Base-by-base conservation (phyloP, 2,329 filamentous ascomycete species). In the Calonectria pteridis region DNA sequence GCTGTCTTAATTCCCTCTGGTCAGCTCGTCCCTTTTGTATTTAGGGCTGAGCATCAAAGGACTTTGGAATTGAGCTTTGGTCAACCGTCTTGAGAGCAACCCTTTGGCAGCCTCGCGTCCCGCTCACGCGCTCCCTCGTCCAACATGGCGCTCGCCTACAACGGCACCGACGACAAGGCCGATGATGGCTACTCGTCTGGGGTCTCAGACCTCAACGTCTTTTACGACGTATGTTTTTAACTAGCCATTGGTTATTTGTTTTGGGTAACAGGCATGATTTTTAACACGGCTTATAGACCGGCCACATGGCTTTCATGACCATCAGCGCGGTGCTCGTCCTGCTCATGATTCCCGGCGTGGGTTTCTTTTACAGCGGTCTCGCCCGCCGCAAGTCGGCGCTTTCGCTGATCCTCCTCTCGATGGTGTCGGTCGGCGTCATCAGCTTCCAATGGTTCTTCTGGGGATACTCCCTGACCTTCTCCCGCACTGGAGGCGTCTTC, bases 401-500 rank as follows among this genome's bases (percentile, higher is more conserved):
- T 69, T 94, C 95, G 23, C 89, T 98, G 75, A 93, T 98, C 84
- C 96, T 94, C 90, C 89, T 98, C 5, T 94, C 94, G 18, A 91
- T 98, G 87, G 93, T 98, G 87, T 93, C 94, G 20, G 91, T 93
- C 5, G 94, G 91, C 14, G 91, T 97, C 77, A 91, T 95, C 74
- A 93, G 92, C 64, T 97, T 98, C 86, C 95, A 98, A 83, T 98
- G 95, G 95, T 98, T 97, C 88, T 96, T 98, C 88, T 98, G 95
- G 95, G 95, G 95, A 62, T 98, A 96, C 85, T 96, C 94, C 14
- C 87, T 98, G 67, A 90, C 94, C 75, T 98, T 97, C 85, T 95
- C 94, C 9, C 94, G 95, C 84, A 91, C 91, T 28, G 94, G 94
- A 72, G 94, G 93, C 78, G 89, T 89, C 76, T 98, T 92, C 87